phyloP scores from a whole-genome alignment of 345 rosid species.

The Gossypium longicalyx region DNA sequence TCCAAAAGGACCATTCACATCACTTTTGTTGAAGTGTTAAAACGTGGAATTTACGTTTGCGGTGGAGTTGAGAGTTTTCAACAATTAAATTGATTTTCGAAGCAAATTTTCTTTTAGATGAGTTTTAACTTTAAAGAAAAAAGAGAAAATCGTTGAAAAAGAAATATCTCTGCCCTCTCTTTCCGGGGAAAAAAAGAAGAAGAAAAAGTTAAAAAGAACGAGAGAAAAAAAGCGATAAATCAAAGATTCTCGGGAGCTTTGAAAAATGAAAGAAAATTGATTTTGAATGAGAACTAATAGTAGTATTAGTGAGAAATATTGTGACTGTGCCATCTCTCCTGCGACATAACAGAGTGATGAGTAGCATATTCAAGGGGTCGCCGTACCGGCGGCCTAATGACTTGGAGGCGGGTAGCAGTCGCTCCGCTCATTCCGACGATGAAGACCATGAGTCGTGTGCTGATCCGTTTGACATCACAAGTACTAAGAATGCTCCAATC shows the following conservation, averaged over 20 bases:
- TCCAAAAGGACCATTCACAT: not conserved
- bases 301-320: not conserved
- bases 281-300: not conserved
- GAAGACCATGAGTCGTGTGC: constrained; percentile 23
- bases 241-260: not conserved
- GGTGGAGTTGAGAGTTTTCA: not conserved
- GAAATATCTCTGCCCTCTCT: too few relatives aligned
- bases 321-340: constrained; percentile 58
- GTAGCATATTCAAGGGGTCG: constrained; percentile 29
- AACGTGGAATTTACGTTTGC: not conserved
- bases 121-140: not conserved
- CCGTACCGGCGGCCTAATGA: constrained; percentile 38
- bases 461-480: constrained; percentile 58
- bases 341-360: constrained; percentile 42
- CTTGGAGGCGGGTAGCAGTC: constrained; percentile 44
- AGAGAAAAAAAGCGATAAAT: not conserved
- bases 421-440: constrained; percentile 19
- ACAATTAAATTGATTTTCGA: too few relatives aligned
- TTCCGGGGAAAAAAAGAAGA: not conserved
- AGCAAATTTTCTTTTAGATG: not conserved
- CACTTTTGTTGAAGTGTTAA: not conserved
- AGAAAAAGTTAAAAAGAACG: not conserved
- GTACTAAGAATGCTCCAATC: constrained; percentile 65
- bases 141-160: not conserved
- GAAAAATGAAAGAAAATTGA: not conserved